Conservation (phyloP, 2,329 filamentous ascomycete genomes). For the Rutstroemia sp. region DNA sequence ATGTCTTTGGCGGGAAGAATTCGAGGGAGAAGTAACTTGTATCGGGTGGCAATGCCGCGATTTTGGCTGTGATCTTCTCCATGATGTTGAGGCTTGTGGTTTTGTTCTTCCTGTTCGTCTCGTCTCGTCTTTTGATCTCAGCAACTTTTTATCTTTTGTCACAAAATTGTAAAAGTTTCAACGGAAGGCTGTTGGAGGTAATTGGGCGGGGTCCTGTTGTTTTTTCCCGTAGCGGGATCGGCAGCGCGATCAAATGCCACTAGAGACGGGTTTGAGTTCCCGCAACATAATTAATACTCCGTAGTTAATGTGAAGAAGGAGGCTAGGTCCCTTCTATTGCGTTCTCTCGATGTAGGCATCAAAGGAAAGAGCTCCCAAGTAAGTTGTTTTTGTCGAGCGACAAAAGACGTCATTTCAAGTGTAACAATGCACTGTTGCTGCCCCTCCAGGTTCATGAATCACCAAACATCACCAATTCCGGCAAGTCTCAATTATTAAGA, state of each 20-base stretch:
- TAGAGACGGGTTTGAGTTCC: not conserved
- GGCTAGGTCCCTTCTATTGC: too few species aligned
- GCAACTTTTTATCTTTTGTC: too few species aligned
- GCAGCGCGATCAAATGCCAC: not conserved
- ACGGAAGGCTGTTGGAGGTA: not conserved
- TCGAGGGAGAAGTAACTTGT: conserved; percentile 91
- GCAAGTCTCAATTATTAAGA: too few species aligned
- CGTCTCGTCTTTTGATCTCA: too few species aligned
- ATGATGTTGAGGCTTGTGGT: conserved; percentile 13
- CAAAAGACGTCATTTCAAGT: not conserved
- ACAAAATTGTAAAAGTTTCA: not conserved
- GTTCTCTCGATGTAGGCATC: too few species aligned
- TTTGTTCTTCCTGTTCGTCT: not conserved
- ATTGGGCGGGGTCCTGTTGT: conserved; percentile 2
- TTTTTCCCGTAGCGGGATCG: not conserved
- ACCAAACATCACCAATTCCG: too few species aligned
- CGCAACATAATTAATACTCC: not conserved
- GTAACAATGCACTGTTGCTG: not conserved
- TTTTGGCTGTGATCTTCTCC: conserved; percentile 91
- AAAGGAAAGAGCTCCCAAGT: too few species aligned
- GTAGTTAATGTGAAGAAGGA: too few species aligned
- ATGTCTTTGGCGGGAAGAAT: conserved; percentile 98
- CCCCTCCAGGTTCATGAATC: too few species aligned
- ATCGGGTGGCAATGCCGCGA: conserved; percentile 77
- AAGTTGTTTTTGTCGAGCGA: not conserved